Evolutionary conservation across 495 filamentous ascomycete species (phyloP).

Genomic region (Annulohypoxylon stygium): DNA sequence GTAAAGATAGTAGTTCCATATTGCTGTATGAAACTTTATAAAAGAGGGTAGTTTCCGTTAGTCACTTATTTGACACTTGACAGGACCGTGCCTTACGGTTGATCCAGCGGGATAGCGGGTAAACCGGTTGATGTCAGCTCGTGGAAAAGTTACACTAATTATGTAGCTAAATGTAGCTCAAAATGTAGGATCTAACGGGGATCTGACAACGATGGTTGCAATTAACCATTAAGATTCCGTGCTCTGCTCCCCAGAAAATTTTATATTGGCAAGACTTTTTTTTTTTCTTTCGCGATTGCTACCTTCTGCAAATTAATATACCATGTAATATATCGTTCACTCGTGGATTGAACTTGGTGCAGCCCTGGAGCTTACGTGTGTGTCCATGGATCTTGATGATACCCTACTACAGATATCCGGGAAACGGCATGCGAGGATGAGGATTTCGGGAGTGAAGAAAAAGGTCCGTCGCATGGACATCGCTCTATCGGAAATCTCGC

Average conservation of each 20-base stretch:
- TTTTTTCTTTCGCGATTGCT: conserved; percentile 24
- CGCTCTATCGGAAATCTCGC: conserved; percentile 26
- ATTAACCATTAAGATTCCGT: conserved; percentile 35
- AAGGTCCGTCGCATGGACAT: conserved; percentile 14
- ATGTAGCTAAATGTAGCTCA: background rate
- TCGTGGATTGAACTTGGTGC: conserved; percentile 35
- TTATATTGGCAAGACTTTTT: conserved; percentile 33
- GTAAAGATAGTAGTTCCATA: conserved; percentile 18
- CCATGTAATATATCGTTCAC: conserved; percentile 1
- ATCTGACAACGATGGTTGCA: conserved; percentile 24
- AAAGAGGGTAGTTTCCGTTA: conserved; percentile 43
- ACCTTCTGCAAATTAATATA: conserved; percentile 32
- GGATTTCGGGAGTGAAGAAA: background rate
- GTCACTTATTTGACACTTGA: conserved; percentile 34
- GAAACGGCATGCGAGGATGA: conserved; percentile 39
- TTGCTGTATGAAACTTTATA: conserved; percentile 24
- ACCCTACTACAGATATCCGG: conserved; percentile 33
- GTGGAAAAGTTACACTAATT: conserved; percentile 11
- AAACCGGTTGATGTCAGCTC: conserved; percentile 47
- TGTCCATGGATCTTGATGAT: conserved; percentile 41
- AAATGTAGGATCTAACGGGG: background rate
- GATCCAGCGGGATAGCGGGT: conserved; percentile 41
- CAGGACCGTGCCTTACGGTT: conserved; percentile 29
- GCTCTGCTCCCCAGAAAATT: conserved; percentile 35
- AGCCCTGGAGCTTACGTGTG: conserved; percentile 42